Evolutionary conservation across 805 yeast species (phyloP).

Genomic region (Saturnispora diversa): DNA sequence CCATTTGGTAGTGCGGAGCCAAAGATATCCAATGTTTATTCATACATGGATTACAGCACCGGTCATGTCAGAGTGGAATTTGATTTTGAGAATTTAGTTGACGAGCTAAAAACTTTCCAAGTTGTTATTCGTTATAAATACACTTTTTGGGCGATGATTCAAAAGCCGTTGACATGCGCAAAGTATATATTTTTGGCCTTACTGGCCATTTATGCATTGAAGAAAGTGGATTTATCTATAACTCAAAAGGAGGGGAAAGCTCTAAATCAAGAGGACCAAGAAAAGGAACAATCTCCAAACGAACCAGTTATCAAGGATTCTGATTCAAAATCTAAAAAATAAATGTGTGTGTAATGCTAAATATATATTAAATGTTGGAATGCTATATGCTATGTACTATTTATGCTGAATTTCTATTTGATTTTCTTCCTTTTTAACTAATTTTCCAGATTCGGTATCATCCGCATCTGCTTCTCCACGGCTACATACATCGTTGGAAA

Average conservation of each 20-base stretch:
- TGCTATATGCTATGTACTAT: conserved; percentile 5
- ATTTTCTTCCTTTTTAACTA: too few relatives aligned
- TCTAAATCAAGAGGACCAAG: neutral
- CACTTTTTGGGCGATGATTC: conserved; percentile 42
- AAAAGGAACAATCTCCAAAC: neutral
- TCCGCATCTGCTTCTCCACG: neutral
- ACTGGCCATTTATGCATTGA: conserved; percentile 42
- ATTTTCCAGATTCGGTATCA: neutral
- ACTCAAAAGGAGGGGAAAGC: conserved; percentile 13
- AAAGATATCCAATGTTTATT: conserved; percentile 28
- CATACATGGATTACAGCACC: conserved; percentile 62
- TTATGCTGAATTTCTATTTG: too few relatives aligned
- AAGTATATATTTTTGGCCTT: conserved; percentile 54
- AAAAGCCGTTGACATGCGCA: conserved; percentile 62
- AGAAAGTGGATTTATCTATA: conserved; percentile 36
- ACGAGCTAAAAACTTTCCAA: conserved; percentile 51
- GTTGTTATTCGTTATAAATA: conserved; percentile 58
- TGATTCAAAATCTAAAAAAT: neutral
- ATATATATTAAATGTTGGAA: neutral
- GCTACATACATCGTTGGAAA: neutral
- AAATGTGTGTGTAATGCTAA: conserved; percentile 1
- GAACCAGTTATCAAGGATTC: neutral
- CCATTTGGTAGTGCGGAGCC: conserved; percentile 39
- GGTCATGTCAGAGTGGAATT: conserved; percentile 76
- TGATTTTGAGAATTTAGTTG: conserved; percentile 53